A percentile compares a stretch with the other conserved stretches of the same genome.
phyloP scores from a whole-genome alignment of 768 basidiomycete genomes.

The Steccherinum ochraceum region DNA sequence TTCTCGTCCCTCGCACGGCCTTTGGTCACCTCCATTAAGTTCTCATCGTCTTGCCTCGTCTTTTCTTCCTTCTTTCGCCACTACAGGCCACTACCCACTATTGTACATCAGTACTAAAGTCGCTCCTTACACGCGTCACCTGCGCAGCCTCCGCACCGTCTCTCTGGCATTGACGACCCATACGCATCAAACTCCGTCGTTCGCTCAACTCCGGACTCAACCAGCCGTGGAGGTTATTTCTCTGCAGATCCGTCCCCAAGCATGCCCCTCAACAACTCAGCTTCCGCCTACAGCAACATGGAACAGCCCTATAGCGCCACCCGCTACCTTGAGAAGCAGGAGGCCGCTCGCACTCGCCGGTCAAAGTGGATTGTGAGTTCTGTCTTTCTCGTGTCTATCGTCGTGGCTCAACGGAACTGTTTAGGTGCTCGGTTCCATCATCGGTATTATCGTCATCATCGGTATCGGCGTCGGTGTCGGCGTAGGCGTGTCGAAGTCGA shows the following conservation, averaged over 20 bases:
- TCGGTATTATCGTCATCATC: constrained; percentile 42
- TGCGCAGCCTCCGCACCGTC: constrained; percentile 28
- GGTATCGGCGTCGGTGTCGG: constrained; percentile 59
- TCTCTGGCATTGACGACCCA: constrained; percentile 30
- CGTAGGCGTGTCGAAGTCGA: constrained; percentile 54
- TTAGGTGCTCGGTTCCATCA: constrained; percentile 50
- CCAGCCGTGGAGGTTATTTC: constrained; percentile 7
- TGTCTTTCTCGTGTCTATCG: constrained; percentile 10
- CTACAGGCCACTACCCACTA: constrained; percentile 8
- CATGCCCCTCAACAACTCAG: constrained; percentile 15
- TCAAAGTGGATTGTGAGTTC: constrained; percentile 53
- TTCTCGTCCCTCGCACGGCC: no score
- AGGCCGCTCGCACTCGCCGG: constrained; percentile 14
- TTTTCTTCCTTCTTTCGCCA: constrained; percentile 3
- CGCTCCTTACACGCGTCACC: constrained; percentile 16
- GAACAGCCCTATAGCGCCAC: constrained; percentile 28
- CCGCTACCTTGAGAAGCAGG: constrained; percentile 36
- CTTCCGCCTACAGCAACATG: no score
- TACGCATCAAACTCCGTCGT: constrained; percentile 22
- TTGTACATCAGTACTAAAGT: not conserved
- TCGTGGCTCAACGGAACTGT: constrained; percentile 11
- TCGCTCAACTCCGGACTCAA: constrained; percentile 17
- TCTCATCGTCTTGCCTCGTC: constrained; percentile 5
- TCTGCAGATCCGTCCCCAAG: constrained; percentile 13
- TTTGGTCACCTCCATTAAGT: no score